Conservation (phyloP, 1,139 yeast genomes). For the Candida glucosophila region DNA sequence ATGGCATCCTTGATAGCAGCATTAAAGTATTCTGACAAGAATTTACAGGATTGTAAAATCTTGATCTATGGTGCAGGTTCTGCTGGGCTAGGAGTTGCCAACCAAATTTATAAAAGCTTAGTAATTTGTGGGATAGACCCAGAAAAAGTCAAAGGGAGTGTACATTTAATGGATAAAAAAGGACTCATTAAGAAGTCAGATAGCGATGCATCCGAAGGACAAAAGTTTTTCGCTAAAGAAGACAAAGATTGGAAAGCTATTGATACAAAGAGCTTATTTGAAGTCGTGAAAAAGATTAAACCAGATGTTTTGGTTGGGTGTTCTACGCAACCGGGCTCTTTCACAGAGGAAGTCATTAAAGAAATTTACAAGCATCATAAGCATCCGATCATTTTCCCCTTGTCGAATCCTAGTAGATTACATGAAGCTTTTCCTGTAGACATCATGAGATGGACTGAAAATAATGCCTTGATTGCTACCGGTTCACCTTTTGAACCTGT, state of each 20-base stretch:
- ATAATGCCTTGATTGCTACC: constrained; percentile 86
- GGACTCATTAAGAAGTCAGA: constrained; percentile 66
- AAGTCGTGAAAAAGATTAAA: constrained; percentile 62
- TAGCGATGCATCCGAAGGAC: constrained; percentile 55
- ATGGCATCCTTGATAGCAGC: constrained; percentile 93
- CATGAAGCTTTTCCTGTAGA: constrained; percentile 93
- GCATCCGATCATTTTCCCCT: constrained; percentile 89
- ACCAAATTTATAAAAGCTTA: constrained; percentile 85
- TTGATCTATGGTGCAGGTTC: constrained; percentile 92
- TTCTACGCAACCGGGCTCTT: constrained; percentile 95
- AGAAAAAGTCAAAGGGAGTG: constrained; percentile 63
- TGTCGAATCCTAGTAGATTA: constrained; percentile 93
- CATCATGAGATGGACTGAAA: constrained; percentile 85
- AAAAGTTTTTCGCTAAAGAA: constrained; percentile 60
- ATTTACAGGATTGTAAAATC: constrained; percentile 58
- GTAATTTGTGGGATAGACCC: constrained; percentile 63
- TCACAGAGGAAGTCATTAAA: constrained; percentile 74
- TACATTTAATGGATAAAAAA: constrained; percentile 75
- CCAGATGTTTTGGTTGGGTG: constrained; percentile 93
- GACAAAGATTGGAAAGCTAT: constrained; percentile 68
- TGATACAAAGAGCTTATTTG: constrained; percentile 58
- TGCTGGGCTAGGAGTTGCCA: constrained; percentile 94
- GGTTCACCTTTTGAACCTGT: constrained; percentile 97
- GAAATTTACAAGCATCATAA: constrained; percentile 84
- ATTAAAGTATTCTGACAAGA: constrained; percentile 58